Percentiles rank a stretch among this genome's conserved stretches.
Conservation (phyloP, 2,329 filamentous ascomycete genomes). For the Fusarium sp. region DNA sequence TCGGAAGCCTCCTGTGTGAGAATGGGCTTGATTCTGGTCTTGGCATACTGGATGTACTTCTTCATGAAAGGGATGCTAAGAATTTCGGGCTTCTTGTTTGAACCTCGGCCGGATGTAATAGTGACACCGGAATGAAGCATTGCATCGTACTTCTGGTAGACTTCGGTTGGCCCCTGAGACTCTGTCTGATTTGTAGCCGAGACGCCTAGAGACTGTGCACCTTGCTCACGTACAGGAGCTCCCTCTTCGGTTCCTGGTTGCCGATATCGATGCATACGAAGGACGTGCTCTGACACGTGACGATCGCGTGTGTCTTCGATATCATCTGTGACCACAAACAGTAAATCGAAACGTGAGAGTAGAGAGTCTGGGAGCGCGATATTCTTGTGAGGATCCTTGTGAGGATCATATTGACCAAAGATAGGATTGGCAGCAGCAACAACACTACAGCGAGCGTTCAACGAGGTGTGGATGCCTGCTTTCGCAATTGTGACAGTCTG, state of each 20-base stretch:
- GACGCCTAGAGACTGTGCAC: conserved; percentile 85
- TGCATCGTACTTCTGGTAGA: conserved; percentile 95
- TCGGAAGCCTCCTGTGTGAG: conserved; percentile 92
- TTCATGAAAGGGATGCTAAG: conserved; percentile 98
- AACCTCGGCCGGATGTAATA: conserved; percentile 77
- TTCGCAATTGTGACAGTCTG: conserved; percentile 99
- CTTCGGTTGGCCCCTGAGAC: conserved; percentile 81
- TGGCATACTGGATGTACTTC: conserved; percentile 99
- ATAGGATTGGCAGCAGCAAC: conserved; percentile 97
- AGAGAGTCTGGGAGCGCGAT: conserved; percentile 97
- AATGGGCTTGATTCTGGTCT: conserved; percentile 88
- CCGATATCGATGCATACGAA: conserved; percentile 96
- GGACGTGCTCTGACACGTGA: conserved; percentile 92
- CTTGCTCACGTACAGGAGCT: conserved; percentile 90
- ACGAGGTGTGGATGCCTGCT: conserved; percentile 95
- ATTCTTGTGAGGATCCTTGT: conserved; percentile 99
- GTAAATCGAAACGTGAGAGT: conserved; percentile 95
- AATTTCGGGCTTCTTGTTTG: conserved; percentile 83
- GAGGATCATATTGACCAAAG: conserved; percentile 97
- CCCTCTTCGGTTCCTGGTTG: conserved; percentile 94
- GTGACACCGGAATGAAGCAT: conserved; percentile 96
- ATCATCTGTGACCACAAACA: conserved; percentile 98
- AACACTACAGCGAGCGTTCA: conserved; percentile 97
- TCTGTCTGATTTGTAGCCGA: conserved; percentile 82
- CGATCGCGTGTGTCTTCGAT: conserved; percentile 94